These are phyloP conservation scores for Zygoascus sp. DNA, from an alignment of 1,139 yeast genomes.

Conservation along the genomic window DNA sequence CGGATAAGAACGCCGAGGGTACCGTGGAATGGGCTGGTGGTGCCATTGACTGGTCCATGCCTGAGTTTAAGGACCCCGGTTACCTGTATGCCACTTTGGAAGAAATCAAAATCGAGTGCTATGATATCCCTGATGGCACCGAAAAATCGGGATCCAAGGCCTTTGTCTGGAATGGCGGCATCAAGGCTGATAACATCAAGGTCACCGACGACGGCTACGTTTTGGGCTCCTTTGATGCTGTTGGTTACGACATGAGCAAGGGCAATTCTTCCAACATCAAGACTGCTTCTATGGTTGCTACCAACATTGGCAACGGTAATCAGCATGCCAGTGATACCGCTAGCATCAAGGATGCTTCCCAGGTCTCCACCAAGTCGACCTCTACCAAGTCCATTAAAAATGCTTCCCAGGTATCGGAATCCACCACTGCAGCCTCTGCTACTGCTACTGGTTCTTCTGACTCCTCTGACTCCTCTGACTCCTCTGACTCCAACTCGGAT, in stretches of 20 bases:
- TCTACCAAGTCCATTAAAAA: constrained; percentile 11
- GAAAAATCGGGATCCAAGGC: constrained; percentile 47
- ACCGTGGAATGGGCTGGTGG: constrained; percentile 97
- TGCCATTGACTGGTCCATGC: constrained; percentile 70
- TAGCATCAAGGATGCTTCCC: constrained; percentile 21
- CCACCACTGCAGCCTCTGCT: background rate
- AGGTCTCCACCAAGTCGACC: constrained; percentile 16
- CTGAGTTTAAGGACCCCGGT: constrained; percentile 68
- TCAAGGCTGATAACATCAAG: constrained; percentile 46
- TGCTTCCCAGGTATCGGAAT: constrained; percentile 7
- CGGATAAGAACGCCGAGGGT: constrained; percentile 57
- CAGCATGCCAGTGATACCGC: constrained; percentile 19
- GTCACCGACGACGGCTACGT: constrained; percentile 58
- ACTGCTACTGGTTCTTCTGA: constrained; percentile 10
- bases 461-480: too few species aligned
- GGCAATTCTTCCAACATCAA: constrained; percentile 22
- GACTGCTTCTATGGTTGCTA: constrained; percentile 21
- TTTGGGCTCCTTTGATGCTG: constrained; percentile 55
- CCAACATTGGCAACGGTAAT: constrained; percentile 16
- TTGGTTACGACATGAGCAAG: constrained; percentile 58
- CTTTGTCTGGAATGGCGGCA: constrained; percentile 49
- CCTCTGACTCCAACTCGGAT: too few species aligned
- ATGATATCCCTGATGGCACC: constrained; percentile 59
- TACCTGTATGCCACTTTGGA: constrained; percentile 68
- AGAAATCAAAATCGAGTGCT: constrained; percentile 57